Conservation (phyloP, 495 filamentous ascomycete species). For the Astrothelium subdiscretum region DNA sequence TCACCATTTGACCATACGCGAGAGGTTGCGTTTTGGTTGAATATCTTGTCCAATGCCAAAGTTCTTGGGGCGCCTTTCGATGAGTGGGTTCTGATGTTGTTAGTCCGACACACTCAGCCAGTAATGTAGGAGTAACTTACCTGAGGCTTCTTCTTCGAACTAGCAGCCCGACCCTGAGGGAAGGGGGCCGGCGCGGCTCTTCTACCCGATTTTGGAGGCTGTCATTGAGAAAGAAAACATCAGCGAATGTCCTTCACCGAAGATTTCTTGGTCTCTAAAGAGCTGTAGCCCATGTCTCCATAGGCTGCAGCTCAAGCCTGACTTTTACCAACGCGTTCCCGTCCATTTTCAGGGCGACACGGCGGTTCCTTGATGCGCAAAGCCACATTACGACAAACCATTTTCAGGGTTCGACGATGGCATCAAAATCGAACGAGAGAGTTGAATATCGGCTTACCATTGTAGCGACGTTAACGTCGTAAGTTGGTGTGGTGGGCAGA, state of each 20-base stretch:
- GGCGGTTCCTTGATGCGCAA: background rate
- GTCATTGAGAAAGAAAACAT: constrained; percentile 95
- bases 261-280: constrained; percentile 71
- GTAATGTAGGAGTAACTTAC: constrained; percentile 40
- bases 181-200: constrained; percentile 92
- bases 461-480: background rate
- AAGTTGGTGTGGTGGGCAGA: background rate
- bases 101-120: constrained; percentile 18
- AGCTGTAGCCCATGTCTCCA: background rate
- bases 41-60: constrained; percentile 98
- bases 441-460: background rate
- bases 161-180: constrained; percentile 82
- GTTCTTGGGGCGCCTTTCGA: constrained; percentile 96
- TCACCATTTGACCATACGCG: constrained; percentile 99
- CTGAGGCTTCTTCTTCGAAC: constrained; percentile 88
- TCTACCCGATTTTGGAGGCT: constrained; percentile 96
- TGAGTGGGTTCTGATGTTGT: constrained; percentile 75
- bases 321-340: background rate
- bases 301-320: background rate
- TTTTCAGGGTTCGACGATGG: background rate
- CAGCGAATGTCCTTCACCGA: constrained; percentile 76
- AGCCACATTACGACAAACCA: background rate
- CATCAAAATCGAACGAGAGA: background rate
- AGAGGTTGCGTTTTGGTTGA: constrained; percentile 93
- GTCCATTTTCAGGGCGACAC: background rate